Evolutionary conservation across 2,329 filamentous ascomycete species (phyloP).

Genomic region (Ophiocordyceps polyrhachis-furcata): DNA sequence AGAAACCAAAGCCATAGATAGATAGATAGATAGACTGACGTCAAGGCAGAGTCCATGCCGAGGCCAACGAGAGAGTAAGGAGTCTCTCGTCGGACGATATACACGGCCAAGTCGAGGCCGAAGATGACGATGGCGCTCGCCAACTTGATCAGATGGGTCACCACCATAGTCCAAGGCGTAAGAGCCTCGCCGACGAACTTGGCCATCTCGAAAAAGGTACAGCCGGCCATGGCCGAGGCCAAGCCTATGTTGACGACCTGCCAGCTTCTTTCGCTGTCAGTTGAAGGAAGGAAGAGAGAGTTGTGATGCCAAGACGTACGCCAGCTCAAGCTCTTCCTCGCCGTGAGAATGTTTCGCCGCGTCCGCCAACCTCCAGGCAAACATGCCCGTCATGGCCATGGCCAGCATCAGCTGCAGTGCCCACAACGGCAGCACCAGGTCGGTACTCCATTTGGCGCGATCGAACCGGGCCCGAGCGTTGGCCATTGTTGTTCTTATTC

Average conservation of each 20-base stretch:
- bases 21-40: too few species aligned
- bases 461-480: conserved; percentile 32
- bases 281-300: not conserved
- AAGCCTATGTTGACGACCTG: conserved; percentile 32
- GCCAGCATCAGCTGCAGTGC: conserved; percentile 25
- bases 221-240: conserved; percentile 24
- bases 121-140: conserved; percentile 26
- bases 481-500: conserved; percentile 10
- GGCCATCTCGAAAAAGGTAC: conserved; percentile 27
- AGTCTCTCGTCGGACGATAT: conserved; percentile 22
- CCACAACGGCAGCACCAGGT: conserved; percentile 31
- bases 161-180: conserved; percentile 35
- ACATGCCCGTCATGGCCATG: conserved; percentile 28
- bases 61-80: conserved; percentile 30
- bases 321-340: conserved; percentile 26
- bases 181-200: conserved; percentile 28
- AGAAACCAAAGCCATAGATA: too few species aligned
- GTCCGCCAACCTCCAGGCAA: conserved; percentile 31
- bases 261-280: conserved; percentile 23
- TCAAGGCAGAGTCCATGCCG: conserved; percentile 25
- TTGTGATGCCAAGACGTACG: conserved; percentile 17
- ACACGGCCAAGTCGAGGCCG: conserved; percentile 32
- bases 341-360: conserved; percentile 23
- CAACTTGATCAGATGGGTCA: conserved; percentile 30
- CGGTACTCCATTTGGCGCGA: conserved; percentile 30